phyloP scores from a whole-genome alignment of 148 eudicot genomes.

The Fagopyrum homotropicum region DNA sequence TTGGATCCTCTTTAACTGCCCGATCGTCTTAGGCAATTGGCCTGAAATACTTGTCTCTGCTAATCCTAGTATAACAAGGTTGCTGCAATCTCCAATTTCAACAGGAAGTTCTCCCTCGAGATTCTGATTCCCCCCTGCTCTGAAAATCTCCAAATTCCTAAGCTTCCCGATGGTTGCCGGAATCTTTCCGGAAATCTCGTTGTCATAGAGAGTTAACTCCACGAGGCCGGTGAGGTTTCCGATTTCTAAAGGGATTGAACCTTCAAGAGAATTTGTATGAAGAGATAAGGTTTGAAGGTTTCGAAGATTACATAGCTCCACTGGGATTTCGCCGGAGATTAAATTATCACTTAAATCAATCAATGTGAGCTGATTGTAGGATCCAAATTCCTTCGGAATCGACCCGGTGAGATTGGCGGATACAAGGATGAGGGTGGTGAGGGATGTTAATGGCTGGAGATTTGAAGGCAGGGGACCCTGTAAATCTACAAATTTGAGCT shows the following conservation, averaged over 20 bases:
- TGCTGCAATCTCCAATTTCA: slow-evolving; percentile 82
- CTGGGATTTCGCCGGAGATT: slow-evolving; percentile 62
- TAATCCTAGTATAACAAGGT: slow-evolving; percentile 56
- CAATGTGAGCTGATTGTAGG: slow-evolving; percentile 31
- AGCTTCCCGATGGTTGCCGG: slow-evolving; percentile 64
- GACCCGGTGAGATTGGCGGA: slow-evolving; percentile 72
- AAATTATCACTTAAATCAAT: slow-evolving; percentile 73
- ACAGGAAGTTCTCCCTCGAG: slow-evolving; percentile 65
- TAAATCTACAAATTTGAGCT: slow-evolving; percentile 41
- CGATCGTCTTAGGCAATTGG: slow-evolving; percentile 56
- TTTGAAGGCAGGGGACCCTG: slow-evolving; percentile 70
- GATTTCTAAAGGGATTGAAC: slow-evolving; percentile 56
- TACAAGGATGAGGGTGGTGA: slow-evolving; percentile 42
- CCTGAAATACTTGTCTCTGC: slow-evolving; percentile 91
- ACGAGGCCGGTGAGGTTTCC: slow-evolving; percentile 61
- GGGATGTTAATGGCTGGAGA: slow-evolving; percentile 38
- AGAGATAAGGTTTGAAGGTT: slow-evolving; percentile 44
- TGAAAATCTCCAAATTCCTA: slow-evolving; percentile 42
- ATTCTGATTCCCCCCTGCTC: slow-evolving; percentile 95
- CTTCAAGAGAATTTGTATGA: slow-evolving; percentile 53
- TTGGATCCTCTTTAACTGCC: slow-evolving; percentile 58
- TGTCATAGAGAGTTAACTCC: slow-evolving; percentile 53
- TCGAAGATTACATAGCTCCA: slow-evolving; percentile 49
- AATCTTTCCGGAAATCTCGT: slow-evolving; percentile 62
- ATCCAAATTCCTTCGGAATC: slow-evolving; percentile 73